Percentiles rank a stretch among this genome's conserved stretches.
Evolutionary conservation across 768 basidiomycete genomes (phyloP).

Genomic region (Lactarius quietus): DNA sequence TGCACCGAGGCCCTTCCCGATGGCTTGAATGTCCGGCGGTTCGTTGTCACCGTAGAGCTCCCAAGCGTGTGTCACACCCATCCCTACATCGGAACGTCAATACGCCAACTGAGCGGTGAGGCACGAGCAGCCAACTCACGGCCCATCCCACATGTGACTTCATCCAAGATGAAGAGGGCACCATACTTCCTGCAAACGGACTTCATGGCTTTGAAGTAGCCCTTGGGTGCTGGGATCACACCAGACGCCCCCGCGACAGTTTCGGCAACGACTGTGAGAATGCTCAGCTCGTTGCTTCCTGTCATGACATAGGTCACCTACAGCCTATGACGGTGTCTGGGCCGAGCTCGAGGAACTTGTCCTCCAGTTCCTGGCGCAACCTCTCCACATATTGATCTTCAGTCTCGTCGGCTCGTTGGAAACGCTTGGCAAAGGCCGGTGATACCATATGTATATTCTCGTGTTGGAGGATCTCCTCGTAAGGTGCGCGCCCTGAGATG

Average conservation of each 20-base stretch:
- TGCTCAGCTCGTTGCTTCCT: background rate
- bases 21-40: constrained; percentile 79
- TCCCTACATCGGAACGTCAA: constrained; percentile 47
- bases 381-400: constrained; percentile 79
- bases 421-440: constrained; percentile 80
- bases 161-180: constrained; percentile 82
- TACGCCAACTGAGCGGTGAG: background rate
- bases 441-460: constrained; percentile 80
- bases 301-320: constrained; percentile 36
- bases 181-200: constrained; percentile 70
- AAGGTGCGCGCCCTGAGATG: constrained; percentile 63
- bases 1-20: constrained; percentile 88
- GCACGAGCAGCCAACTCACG: constrained; percentile 44
- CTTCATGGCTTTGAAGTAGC: constrained; percentile 84
- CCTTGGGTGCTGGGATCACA: constrained; percentile 69
- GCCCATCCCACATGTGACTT: constrained; percentile 92
- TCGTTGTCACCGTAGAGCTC: constrained; percentile 75
- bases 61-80: constrained; percentile 88
- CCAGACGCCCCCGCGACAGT: constrained; percentile 88
- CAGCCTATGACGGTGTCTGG: constrained; percentile 81
- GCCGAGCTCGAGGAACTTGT: constrained; percentile 79
- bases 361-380: constrained; percentile 75
- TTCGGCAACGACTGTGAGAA: constrained; percentile 64
- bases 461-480: constrained; percentile 59
- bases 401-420: constrained; percentile 62